Evolutionary conservation across 805 yeast species (phyloP), one percentile per base, ranked within the genome.

Genomic region (Ogataea haglerorum): DNA sequence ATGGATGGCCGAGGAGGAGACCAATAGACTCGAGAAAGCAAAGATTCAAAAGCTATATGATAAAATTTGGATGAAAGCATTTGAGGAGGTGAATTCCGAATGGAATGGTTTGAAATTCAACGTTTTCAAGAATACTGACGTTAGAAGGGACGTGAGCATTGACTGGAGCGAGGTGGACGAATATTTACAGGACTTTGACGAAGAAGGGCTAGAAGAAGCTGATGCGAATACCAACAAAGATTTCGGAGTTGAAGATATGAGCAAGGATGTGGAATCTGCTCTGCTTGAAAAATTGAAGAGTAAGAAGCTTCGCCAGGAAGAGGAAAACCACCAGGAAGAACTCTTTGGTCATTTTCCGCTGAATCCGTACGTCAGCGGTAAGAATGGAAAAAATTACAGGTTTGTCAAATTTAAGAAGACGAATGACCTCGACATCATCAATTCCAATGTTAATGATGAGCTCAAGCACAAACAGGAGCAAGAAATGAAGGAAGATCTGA

Each of bases 1-100:
- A 57, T 82, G 89, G 88, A 76, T 84, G 83, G 90, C 89, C 1
- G 74, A 79, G 54, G 89, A 83, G 60, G 90, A 84, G 56, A 70
- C 74, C 23, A 73, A 84, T 51, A 76, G 73, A 52, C 63, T 73
- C 39, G 86, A 82, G 57, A 78, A 78, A 52, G 77, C 77, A 28
- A 79, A 78, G 62, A 73, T 80, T 45, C 78, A 76, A 58, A 81
- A 73, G 52, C 77, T 82, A 32, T 84, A 82, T 60, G 79, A 81
- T 49, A 78, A 74, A 54, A 80, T 82, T 19, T 89, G 95, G 95
- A 76, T 74, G 49, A 71, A 76, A 43, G 95, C 93, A 3, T 89
- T 84, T 58, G 86, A 81, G 48, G 91, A 85, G 60, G 89, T 85
- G 35, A 76, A 76, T 52, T 72, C 71, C 24, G 80, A 76, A 40